phyloP scores from a whole-genome alignment of 1,284 basidiomycete genomes.

The Cystobasidiaceae sp. region DNA sequence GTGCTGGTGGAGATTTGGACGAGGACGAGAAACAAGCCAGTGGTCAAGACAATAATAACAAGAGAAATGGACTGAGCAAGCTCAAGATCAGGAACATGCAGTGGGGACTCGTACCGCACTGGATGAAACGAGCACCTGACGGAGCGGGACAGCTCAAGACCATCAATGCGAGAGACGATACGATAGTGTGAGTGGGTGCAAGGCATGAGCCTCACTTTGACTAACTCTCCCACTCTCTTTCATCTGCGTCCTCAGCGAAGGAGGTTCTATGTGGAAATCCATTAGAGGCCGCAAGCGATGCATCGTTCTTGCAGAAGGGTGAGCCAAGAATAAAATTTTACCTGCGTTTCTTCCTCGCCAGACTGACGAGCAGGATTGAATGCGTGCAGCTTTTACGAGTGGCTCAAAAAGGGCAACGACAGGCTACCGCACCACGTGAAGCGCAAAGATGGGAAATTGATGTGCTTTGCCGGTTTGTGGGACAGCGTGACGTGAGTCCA shows the following conservation, averaged over 20 bases:
- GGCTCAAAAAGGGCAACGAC: constrained; percentile 68
- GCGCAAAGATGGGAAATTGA: constrained; percentile 58
- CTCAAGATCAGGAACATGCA: constrained; percentile 66
- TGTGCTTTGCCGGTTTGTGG: constrained; percentile 85
- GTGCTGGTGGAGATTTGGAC: constrained; percentile 21
- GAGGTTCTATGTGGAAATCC: constrained; percentile 68
- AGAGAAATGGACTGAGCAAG: not conserved
- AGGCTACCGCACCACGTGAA: constrained; percentile 76
- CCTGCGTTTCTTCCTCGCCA: constrained; percentile 34
- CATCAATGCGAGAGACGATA: constrained; percentile 84
- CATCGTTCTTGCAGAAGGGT: constrained; percentile 53
- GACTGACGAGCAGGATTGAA: constrained; percentile 33
- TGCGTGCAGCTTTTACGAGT: constrained; percentile 74
- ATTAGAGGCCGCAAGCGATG: constrained; percentile 68
- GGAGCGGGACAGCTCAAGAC: constrained; percentile 62
- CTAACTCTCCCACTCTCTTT: not conserved
- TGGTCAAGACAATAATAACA: not conserved
- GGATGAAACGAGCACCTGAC: constrained; percentile 59
- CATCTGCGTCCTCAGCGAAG: constrained; percentile 31
- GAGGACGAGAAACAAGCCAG: not conserved
- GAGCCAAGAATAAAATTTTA: not conserved
- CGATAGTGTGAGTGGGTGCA: constrained; percentile 59
- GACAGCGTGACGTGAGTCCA: constrained; percentile 56
- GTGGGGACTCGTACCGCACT: constrained; percentile 85
- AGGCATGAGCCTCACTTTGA: not conserved